A percentile compares a stretch with the other conserved stretches of the same genome.
Conservation (phyloP, 176 grass and related monocot species). For the Raddia distichophylla region DNA sequence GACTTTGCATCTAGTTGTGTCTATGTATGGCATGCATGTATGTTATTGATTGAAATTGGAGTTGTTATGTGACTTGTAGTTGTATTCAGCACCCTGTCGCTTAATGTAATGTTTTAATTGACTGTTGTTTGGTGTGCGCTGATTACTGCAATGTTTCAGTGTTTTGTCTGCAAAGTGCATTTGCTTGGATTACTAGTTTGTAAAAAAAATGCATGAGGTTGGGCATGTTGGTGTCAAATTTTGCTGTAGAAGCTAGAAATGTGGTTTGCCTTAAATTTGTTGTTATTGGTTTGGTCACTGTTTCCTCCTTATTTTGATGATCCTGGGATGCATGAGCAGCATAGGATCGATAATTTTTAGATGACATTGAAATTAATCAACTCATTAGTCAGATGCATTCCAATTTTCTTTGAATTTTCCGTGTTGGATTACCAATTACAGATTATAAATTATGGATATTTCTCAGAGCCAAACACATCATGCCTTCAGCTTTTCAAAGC, state of each 20-base stretch:
- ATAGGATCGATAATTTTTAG: not conserved
- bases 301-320: not conserved
- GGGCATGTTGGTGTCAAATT: not conserved
- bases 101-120: conserved; percentile 2
- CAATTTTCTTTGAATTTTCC: not conserved
- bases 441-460: no score
- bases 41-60: not conserved
- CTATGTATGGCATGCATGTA: not conserved
- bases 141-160: not conserved
- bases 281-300: not conserved
- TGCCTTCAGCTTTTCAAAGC: no score
- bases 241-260: not conserved
- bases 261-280: not conserved
- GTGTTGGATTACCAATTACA: not conserved
- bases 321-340: not conserved
- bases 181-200: not conserved
- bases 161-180: not conserved
- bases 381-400: not conserved
- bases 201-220: not conserved
- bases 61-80: not conserved
- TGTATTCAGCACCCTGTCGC: not conserved
- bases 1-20: not conserved
- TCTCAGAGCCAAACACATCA: no score
- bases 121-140: not conserved
- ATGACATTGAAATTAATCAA: conserved; percentile 3